Evolutionary conservation across 83 land plant species (phyloP), one percentile per base, ranked within the genome.

Genomic region (Picea abies): DNA sequence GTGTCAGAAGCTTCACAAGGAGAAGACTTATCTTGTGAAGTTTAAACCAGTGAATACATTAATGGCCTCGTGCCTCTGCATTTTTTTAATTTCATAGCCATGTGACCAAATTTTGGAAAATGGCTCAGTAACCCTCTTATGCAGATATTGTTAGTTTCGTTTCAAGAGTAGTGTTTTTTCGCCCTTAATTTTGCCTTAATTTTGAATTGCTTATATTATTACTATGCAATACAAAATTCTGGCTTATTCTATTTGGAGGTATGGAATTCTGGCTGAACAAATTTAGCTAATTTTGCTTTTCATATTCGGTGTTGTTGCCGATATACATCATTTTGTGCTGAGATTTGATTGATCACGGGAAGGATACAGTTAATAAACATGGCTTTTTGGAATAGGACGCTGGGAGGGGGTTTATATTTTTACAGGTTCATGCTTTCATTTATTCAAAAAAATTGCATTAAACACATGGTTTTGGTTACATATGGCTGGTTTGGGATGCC

Each of bases 11-110:
- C 77, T 73, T 73, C 77, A 73, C 56, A 73, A 73, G 77, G 77
- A 22, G 14, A 73, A 73, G 77, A 20, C 77, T 73, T 73, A 20
- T 44, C 77, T 15, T 73, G 77, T 73, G 56, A 73, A 39, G 77
- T 73, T 73, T 73, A 73, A 73, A 73, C 77, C 77, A n/a, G 77
- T 73, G 77, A 73, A 73, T 73, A 73, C n/a, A 73, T 73, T 73
- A 23, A 73, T 73, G 77, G 77, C 77, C n/a, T 73, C 47, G 17
- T 73, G 77, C 77, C 77, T 73, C 77, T 73, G 77, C 77, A 73
- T 73, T 73, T 11, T 73, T 44, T n/a, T 23, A 44, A 39, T n/a
- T 44, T 41, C 25, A 47, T 73, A 41, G 58, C 56, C 56, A 20
- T 22, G 22, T 73, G 58, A 44, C 77, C 20, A 29, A 29, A 29